These are phyloP conservation scores for Solanum hybrid DNA, from an alignment of 305 asterid genomes.

Conservation along the genomic window DNA sequence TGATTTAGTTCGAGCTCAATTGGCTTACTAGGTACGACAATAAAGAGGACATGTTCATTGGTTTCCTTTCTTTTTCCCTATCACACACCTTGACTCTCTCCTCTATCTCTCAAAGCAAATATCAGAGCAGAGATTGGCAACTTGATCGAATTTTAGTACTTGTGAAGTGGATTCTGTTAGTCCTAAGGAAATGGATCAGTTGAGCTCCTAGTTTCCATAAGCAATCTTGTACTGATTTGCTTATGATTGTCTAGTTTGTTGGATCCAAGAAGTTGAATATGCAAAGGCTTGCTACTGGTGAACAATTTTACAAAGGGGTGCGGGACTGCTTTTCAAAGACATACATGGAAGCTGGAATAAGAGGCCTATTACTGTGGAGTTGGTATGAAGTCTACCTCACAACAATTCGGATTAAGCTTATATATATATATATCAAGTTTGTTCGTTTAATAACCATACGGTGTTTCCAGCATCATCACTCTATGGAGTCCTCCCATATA, in stretches of 20 bases:
- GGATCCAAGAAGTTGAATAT: slow-evolving; percentile 38
- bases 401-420: neutral
- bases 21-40: slow-evolving; percentile 74
- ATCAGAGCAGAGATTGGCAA: neutral
- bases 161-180: neutral
- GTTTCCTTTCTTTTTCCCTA: neutral
- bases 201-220: neutral
- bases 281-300: slow-evolving; percentile 21
- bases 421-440: neutral
- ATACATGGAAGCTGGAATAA: slow-evolving; percentile 58
- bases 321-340: slow-evolving; percentile 74
- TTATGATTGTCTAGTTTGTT: slow-evolving; percentile 42
- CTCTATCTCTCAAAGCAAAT: neutral
- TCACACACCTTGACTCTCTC: neutral
- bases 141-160: neutral
- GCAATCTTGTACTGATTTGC: slow-evolving; percentile 15
- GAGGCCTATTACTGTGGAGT: slow-evolving; percentile 85
- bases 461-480: slow-evolving; percentile 65
- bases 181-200: neutral
- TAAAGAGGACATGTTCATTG: neutral
- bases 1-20: slow-evolving; percentile 76
- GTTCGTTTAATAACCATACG: neutral
- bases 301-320: slow-evolving; percentile 54
- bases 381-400: slow-evolving; percentile 36
- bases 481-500: slow-evolving; percentile 78